These are phyloP conservation scores for Venturiaceae sp. DNA, from an alignment of 2,329 filamentous ascomycete genomes.

Conservation along the genomic window DNA sequence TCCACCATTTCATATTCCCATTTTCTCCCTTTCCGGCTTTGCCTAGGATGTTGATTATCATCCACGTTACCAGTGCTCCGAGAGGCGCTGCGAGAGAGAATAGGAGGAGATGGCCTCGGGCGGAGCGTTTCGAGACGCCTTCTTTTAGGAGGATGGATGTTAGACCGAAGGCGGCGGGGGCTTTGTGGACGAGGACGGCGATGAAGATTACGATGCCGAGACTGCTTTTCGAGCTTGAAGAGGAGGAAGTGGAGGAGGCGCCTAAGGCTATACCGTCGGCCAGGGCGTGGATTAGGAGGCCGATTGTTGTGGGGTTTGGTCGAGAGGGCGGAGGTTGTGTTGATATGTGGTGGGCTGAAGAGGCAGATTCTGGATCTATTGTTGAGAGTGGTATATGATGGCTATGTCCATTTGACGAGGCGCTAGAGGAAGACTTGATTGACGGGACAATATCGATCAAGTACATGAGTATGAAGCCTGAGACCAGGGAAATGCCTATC, in stretches of 20 bases:
- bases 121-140: conserved; percentile 77
- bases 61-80: conserved; percentile 75
- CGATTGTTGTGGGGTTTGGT: conserved; percentile 55
- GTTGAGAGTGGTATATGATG: conserved; percentile 78
- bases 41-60: conserved; percentile 62
- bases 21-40: conserved; percentile 52
- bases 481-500: conserved; percentile 76
- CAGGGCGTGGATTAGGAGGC: conserved; percentile 90
- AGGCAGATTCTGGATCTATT: conserved; percentile 46
- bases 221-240: conserved; percentile 52
- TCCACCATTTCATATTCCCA: conserved; percentile 29
- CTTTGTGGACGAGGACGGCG: conserved; percentile 96
- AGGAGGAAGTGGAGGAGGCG: conserved; percentile 53
- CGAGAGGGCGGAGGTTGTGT: conserved; percentile 27
- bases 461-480: conserved; percentile 95
- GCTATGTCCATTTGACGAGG: neutral
- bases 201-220: conserved; percentile 88
- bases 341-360: conserved; percentile 18
- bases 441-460: conserved; percentile 57
- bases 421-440: conserved; percentile 10
- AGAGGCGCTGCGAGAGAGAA: conserved; percentile 87
- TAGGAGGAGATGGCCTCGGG: conserved; percentile 74
- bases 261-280: conserved; percentile 95
- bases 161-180: conserved; percentile 87
- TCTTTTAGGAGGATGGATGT: conserved; percentile 87